Evolutionary conservation across 495 filamentous ascomycete species (phyloP), one percentile per base, ranked within the genome.

Genomic region (Podospora didyma): DNA sequence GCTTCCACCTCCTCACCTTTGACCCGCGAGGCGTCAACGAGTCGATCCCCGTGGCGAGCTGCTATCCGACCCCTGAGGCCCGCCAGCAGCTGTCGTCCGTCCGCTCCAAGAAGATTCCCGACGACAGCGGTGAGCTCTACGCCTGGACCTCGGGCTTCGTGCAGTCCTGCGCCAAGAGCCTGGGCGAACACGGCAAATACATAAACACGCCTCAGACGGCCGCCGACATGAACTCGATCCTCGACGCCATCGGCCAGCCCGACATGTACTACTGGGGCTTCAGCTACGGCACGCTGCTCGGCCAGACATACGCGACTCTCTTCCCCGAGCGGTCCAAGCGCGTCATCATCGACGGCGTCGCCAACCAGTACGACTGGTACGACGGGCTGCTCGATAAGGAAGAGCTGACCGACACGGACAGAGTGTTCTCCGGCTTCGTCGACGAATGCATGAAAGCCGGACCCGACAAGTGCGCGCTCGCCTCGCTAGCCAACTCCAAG

Each of bases 201-300:
- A 53, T 77, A 50, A 78, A 79, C 58, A 78, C 76, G 1, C 75
- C 76, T 2, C 75, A 77, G 63, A 75, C 71, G 4, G 76, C 75
- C 6, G 75, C 76, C 17, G 76, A 79, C 55, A 79, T 79, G 73
- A 78, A 77, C 55, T 68, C 61, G 26, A 78, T 79, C 48, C 52
- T 79, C 9, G 73, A 77, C 52, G 73, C 73, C 1, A 20, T 78
- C 0, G 72, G 74, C 12, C 74, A 79, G 49, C 35, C 61, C 11
- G 64, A 61, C 11, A 57, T 87, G 42, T 66, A 79, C 26, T 88
- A 82, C 60, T 87, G 84, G 84, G 85, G 85, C 3, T 78, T 85
- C 19, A 84, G 80, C 12, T 88, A 88, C 63, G 86, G 85, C 7
- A 84, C 82, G 4, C 47, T 86, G 5, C 69, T 88, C 0, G 86